Percentiles rank a stretch among this genome's conserved stretches.
These are phyloP conservation scores for Circinella umbellata DNA, from an alignment of 371 early-diverging fungal species.

Conservation along the genomic window DNA sequence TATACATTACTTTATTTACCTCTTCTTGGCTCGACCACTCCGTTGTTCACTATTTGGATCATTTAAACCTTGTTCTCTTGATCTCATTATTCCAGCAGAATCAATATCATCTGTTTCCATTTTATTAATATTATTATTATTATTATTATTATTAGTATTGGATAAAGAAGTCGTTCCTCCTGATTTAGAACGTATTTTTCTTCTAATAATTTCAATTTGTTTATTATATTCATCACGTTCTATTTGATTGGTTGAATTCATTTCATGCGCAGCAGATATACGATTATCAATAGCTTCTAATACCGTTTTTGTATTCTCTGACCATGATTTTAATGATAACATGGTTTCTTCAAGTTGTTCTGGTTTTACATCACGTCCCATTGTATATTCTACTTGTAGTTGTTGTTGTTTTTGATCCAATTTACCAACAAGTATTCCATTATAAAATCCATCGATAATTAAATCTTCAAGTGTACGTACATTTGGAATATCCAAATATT, in stretches of 20 bases:
- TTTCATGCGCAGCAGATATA: slow-evolving; percentile 61
- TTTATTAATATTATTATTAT: slow-evolving; percentile 17
- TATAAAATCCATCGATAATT: slow-evolving; percentile 86
- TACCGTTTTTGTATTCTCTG: slow-evolving; percentile 55
- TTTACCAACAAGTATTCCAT: slow-evolving; percentile 76
- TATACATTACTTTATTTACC: slow-evolving; percentile 14
- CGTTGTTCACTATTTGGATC: slow-evolving; percentile 14
- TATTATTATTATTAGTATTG: neutral
- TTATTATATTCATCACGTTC: slow-evolving; percentile 51
- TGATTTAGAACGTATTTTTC: slow-evolving; percentile 6
- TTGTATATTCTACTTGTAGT: slow-evolving; percentile 79
- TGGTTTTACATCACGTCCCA: slow-evolving; percentile 82
- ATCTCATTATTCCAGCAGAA: neutral
- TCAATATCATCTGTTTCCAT: slow-evolving; percentile 8
- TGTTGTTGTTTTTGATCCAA: slow-evolving; percentile 79
- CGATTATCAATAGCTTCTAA: slow-evolving; percentile 69
- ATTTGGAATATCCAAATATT: slow-evolving; percentile 72
- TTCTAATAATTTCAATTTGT: slow-evolving; percentile 43
- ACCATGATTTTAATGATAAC: slow-evolving; percentile 65
- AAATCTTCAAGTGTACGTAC: slow-evolving; percentile 85
- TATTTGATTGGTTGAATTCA: slow-evolving; percentile 62
- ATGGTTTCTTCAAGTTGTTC: slow-evolving; percentile 66
- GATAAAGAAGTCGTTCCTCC: too few relatives aligned
- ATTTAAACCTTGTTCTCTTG: slow-evolving; percentile 4
- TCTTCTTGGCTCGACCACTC: slow-evolving; percentile 22